Evolutionary conservation across 345 rosid species (phyloP).

Genomic region (Nasturtium officinale): DNA sequence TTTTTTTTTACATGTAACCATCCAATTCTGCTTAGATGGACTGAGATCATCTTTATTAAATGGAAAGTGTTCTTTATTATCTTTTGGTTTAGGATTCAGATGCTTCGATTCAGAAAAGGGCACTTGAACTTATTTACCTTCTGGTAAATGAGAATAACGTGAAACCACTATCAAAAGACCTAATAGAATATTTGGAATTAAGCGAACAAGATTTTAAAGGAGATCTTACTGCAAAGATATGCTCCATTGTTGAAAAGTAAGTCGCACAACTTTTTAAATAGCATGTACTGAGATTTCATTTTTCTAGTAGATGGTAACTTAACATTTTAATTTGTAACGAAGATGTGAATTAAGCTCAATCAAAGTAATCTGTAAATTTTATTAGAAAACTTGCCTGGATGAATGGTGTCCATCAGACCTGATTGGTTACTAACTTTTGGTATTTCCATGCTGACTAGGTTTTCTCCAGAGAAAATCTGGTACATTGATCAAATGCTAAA

Average conservation of each 20-base stretch:
- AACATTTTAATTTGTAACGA: constrained; percentile 3
- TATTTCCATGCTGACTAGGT: constrained; percentile 58
- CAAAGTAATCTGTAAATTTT: constrained; percentile 8
- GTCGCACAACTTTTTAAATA: constrained; percentile 39
- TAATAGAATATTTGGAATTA: constrained; percentile 89
- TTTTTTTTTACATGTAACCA: constrained; percentile 9
- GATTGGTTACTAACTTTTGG: constrained; percentile 31
- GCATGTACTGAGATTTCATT: constrained; percentile 25
- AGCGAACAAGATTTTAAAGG: constrained; percentile 92
- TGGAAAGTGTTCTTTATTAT: constrained; percentile 33
- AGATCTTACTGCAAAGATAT: constrained; percentile 95
- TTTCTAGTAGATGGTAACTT: constrained; percentile 21
- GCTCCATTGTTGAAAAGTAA: constrained; percentile 95
- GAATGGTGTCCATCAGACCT: constrained; percentile 11
- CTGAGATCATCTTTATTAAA: constrained; percentile 24
- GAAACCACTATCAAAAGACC: constrained; percentile 80
- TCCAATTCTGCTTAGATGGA: constrained; percentile 19
- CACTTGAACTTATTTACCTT: constrained; percentile 84
- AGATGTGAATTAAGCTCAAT: constrained; percentile 14
- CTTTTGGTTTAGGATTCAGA: constrained; percentile 79
- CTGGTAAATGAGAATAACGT: constrained; percentile 91
- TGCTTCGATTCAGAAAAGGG: constrained; percentile 96
- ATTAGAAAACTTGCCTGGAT: constrained; percentile 27
- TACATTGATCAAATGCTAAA: constrained; percentile 98
- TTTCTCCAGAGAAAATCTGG: constrained; percentile 94